Conservation (phyloP, 768 basidiomycete species). For the Serpula lacrymans region DNA sequence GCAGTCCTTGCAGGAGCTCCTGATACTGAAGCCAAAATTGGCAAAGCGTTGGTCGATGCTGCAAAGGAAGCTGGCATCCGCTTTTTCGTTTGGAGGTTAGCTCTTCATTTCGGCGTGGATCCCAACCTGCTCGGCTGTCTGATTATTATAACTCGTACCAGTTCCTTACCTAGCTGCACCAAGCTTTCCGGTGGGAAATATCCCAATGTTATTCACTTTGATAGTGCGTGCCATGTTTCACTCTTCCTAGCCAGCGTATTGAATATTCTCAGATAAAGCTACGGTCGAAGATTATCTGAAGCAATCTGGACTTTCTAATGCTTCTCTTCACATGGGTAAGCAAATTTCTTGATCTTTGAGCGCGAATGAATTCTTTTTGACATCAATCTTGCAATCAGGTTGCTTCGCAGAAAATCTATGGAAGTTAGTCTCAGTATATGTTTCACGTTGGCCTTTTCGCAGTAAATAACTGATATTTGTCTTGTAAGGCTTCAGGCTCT, state of each 20-base stretch:
- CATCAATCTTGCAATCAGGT: constrained; percentile 10
- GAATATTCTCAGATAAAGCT: constrained; percentile 7
- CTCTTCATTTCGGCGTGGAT: too few species aligned
- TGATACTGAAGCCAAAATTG: constrained; percentile 12
- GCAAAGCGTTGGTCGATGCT: constrained; percentile 21
- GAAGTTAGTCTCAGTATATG: constrained; percentile 18
- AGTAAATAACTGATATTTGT: not conserved
- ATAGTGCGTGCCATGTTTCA: constrained; percentile 2
- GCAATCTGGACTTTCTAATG: constrained; percentile 9
- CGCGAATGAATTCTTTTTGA: not conserved
- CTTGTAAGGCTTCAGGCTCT: constrained; percentile 4
- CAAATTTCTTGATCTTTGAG: too few species aligned
- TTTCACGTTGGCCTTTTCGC: not conserved
- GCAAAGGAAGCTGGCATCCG: constrained; percentile 20
- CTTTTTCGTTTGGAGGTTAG: constrained; percentile 18
- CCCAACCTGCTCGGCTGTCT: not conserved
- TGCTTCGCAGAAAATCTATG: constrained; percentile 23
- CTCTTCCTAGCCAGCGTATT: not conserved
- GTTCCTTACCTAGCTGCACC: not conserved
- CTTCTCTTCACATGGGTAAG: constrained; percentile 12
- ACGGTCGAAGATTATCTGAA: constrained; percentile 16
- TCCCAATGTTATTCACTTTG: constrained; percentile 6
- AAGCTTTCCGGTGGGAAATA: constrained; percentile 8
- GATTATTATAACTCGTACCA: not conserved
- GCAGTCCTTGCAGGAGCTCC: constrained; percentile 1